These are phyloP conservation scores for Aurifilum marmelostoma DNA, from an alignment of 2,329 filamentous ascomycete species.

Conservation along the genomic window DNA sequence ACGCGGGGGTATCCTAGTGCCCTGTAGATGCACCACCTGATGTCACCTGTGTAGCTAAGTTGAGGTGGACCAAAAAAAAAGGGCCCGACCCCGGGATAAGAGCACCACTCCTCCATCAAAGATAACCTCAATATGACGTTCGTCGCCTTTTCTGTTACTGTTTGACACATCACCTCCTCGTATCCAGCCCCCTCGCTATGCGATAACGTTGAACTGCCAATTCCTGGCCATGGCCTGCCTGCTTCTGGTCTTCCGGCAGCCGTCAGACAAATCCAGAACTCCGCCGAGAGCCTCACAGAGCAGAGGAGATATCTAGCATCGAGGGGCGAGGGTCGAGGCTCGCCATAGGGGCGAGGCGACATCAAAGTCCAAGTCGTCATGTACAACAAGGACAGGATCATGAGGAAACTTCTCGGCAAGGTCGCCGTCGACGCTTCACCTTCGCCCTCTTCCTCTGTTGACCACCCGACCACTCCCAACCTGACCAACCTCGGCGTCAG, in stretches of 20 bases:
- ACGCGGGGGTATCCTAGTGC: no score
- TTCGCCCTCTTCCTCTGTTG: slow-evolving; percentile 48
- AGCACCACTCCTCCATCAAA: neutral
- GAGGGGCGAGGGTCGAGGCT: neutral
- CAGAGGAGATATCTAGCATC: neutral
- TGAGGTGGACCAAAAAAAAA: neutral
- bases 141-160: neutral
- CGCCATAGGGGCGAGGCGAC: neutral
- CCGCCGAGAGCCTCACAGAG: neutral
- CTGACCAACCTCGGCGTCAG: slow-evolving; percentile 41
- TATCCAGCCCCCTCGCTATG: neutral
- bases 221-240: neutral
- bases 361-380: slow-evolving; percentile 38
- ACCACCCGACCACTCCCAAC: slow-evolving; percentile 11
- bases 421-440: slow-evolving; percentile 50
- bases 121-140: neutral
- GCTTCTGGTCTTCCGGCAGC: neutral
- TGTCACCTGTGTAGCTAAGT: neutral
- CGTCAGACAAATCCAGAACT: neutral
- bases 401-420: slow-evolving; percentile 65
- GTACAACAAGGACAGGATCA: slow-evolving; percentile 60
- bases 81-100: neutral
- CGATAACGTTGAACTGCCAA: neutral
- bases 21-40: neutral
- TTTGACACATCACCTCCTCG: neutral